phyloP scores from a whole-genome alignment of 2,329 filamentous ascomycete genomes.

The Ilyonectria robusta region DNA sequence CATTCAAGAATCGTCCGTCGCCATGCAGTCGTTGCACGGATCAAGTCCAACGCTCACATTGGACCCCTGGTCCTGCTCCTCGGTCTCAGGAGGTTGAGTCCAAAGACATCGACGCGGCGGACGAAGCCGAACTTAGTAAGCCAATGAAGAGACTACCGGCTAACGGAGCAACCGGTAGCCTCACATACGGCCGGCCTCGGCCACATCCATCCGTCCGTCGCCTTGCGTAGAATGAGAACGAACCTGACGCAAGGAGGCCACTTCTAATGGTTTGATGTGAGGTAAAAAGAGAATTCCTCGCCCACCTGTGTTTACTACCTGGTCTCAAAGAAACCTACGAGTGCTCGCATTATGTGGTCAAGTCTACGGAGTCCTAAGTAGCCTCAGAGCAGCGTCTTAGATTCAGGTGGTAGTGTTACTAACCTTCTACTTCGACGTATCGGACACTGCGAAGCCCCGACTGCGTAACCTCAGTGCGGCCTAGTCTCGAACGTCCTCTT shows the following conservation, averaged over 20 bases:
- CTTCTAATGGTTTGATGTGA: not conserved
- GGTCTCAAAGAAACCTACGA: not conserved
- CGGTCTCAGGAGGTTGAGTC: not conserved
- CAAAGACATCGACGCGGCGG: not conserved
- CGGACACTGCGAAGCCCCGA: too few species aligned
- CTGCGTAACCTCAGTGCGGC: too few species aligned
- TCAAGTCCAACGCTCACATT: not conserved
- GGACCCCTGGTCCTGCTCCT: not conserved
- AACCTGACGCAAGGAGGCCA: not conserved
- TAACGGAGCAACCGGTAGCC: too few species aligned
- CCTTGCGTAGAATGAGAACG: not conserved
- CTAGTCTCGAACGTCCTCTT: too few species aligned
- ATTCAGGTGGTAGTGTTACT: too few species aligned
- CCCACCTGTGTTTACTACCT: not conserved
- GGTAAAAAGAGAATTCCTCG: not conserved
- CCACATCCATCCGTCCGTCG: not conserved
- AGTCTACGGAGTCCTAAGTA: too few species aligned
- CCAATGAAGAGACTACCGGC: not conserved
- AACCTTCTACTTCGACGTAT: too few species aligned
- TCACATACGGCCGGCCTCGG: too few species aligned
- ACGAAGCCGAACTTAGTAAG: not conserved
- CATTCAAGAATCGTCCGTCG: not conserved
- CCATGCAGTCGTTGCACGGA: not conserved
- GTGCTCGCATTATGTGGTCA: not conserved
- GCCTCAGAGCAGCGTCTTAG: too few species aligned